phyloP scores from a whole-genome alignment of 2,329 filamentous ascomycete species.

The Sarocladiaceae sp. region DNA sequence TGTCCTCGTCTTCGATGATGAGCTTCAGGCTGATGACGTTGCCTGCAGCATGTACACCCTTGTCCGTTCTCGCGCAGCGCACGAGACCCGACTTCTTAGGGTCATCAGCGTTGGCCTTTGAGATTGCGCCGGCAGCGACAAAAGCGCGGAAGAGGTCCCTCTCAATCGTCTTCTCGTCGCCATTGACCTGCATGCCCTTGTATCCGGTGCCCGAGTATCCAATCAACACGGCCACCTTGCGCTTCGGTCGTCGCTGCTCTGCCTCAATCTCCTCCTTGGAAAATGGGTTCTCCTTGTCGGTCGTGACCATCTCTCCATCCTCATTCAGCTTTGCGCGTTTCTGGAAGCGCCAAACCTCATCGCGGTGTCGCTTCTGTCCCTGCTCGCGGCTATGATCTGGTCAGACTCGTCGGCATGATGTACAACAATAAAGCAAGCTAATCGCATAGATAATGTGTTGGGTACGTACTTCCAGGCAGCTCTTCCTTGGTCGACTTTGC shows the following conservation, averaged over 20 bases:
- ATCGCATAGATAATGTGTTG: background rate
- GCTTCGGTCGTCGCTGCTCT: conserved; percentile 83
- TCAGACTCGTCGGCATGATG: conserved; percentile 20
- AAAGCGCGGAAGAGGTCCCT: conserved; percentile 91
- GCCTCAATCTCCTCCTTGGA: conserved; percentile 76
- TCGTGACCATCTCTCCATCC: conserved; percentile 24
- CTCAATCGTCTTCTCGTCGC: conserved; percentile 85
- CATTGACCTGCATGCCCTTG: conserved; percentile 90
- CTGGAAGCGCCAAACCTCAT: conserved; percentile 32
- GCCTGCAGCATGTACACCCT: conserved; percentile 92
- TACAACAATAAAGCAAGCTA: background rate
- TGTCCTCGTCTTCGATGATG: conserved; percentile 84
- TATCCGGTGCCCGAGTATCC: conserved; percentile 96
- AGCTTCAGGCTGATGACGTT: conserved; percentile 94
- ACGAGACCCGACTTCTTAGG: conserved; percentile 94
- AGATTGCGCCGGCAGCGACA: conserved; percentile 84
- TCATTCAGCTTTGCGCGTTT: conserved; percentile 35
- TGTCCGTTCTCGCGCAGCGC: conserved; percentile 91
- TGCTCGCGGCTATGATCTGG: conserved; percentile 28
- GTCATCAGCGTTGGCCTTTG: conserved; percentile 93
- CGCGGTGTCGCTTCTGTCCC: conserved; percentile 33
- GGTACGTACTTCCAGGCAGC: conserved; percentile 5
- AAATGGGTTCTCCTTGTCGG: conserved; percentile 39
- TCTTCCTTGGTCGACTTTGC: conserved; percentile 7
- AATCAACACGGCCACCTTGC: conserved; percentile 92